Evolutionary conservation across 1,284 basidiomycete species (phyloP).

Genomic region (Marasmius sp.): DNA sequence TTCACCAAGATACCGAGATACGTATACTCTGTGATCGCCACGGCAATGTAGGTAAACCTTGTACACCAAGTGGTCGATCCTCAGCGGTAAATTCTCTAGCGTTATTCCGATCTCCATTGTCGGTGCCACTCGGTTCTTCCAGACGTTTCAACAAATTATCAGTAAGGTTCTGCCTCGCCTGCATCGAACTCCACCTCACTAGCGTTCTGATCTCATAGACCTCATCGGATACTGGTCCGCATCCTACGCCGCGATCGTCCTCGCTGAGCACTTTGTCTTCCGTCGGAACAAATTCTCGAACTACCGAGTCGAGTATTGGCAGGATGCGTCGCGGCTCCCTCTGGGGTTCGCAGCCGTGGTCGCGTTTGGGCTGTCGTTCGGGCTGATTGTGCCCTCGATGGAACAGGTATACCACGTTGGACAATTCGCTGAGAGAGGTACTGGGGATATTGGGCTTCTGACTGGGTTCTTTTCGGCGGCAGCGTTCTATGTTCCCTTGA

Average conservation of each 20-base stretch:
- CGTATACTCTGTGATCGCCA: slow-evolving; percentile 64
- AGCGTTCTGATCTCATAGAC: slow-evolving; percentile 20
- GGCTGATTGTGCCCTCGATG: slow-evolving; percentile 57
- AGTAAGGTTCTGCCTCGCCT: slow-evolving; percentile 31
- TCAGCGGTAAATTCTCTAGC: slow-evolving; percentile 28
- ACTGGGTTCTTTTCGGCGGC: slow-evolving; percentile 44
- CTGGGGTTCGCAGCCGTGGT: slow-evolving; percentile 45
- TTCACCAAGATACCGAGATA: slow-evolving; percentile 68
- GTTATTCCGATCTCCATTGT: slow-evolving; percentile 60
- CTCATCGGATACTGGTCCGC: slow-evolving; percentile 64
- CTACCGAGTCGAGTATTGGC: slow-evolving; percentile 43
- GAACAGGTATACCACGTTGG: slow-evolving; percentile 56
- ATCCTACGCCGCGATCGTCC: slow-evolving; percentile 51
- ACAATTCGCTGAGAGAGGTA: slow-evolving; percentile 35
- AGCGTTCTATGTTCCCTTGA: slow-evolving; percentile 34
- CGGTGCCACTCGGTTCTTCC: slow-evolving; percentile 58
- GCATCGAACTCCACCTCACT: slow-evolving; percentile 9
- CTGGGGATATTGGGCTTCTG: slow-evolving; percentile 59
- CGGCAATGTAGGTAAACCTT: slow-evolving; percentile 54
- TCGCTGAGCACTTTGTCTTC: slow-evolving; percentile 60
- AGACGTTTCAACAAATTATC: slow-evolving; percentile 55
- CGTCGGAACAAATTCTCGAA: slow-evolving; percentile 29
- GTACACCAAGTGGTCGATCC: neutral
- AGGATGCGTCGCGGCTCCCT: slow-evolving; percentile 39
- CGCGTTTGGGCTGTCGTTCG: slow-evolving; percentile 47